phyloP scores from a whole-genome alignment of 2,329 filamentous ascomycete species.

The Alternaria viburni region DNA sequence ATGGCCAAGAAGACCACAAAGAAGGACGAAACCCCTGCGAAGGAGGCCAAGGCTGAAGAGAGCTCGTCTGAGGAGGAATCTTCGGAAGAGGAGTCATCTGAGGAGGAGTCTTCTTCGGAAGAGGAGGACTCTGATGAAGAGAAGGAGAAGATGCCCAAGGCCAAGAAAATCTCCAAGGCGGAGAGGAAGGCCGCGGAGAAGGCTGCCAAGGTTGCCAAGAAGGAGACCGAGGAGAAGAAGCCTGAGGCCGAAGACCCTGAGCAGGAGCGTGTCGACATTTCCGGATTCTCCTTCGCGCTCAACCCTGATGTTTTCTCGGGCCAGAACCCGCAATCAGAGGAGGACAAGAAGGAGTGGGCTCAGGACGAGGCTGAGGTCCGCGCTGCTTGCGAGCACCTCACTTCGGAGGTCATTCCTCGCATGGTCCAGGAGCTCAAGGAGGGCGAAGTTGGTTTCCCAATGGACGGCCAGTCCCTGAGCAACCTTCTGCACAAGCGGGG shows the following conservation, averaged over 20 bases:
- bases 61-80: constrained; percentile 33
- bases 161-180: constrained; percentile 26
- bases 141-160: constrained; percentile 54
- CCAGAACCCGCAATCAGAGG: constrained; percentile 85
- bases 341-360: constrained; percentile 82
- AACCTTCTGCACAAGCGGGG: constrained; percentile 92
- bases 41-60: constrained; percentile 46
- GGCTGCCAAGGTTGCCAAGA: constrained; percentile 17
- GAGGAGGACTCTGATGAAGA: constrained; percentile 77
- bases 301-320: constrained; percentile 97
- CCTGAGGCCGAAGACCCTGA: constrained; percentile 40
- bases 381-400: constrained; percentile 79
- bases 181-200: constrained; percentile 28
- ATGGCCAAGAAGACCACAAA: constrained; percentile 55
- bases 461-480: constrained; percentile 94
- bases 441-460: constrained; percentile 94
- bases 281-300: constrained; percentile 83
- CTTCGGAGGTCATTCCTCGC: constrained; percentile 78
- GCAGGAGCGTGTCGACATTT: constrained; percentile 80
- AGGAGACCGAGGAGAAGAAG: constrained; percentile 21
- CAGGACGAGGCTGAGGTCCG: constrained; percentile 89
- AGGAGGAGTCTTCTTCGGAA: constrained; percentile 37
- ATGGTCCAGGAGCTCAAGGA: constrained; percentile 86
- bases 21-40: constrained; percentile 49
- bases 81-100: constrained; percentile 26